These are phyloP conservation scores for Phytophthora podocarpi DNA, from an alignment of 352 stramenopile genomes.

Conservation along the genomic window DNA sequence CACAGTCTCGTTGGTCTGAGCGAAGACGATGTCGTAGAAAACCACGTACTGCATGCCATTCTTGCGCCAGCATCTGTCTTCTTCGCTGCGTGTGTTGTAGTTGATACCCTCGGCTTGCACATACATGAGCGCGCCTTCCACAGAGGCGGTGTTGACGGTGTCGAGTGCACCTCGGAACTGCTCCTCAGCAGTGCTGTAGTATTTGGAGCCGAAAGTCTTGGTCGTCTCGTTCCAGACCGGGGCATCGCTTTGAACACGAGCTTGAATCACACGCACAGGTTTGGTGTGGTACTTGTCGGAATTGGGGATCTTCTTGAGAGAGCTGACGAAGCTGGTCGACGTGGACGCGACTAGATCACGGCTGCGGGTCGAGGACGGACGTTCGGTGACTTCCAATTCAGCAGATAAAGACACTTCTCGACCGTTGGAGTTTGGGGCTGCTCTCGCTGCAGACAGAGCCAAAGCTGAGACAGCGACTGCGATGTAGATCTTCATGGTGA, in stretches of 20 bases:
- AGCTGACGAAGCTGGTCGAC: conserved; percentile 25
- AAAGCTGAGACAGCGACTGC: conserved; percentile 19
- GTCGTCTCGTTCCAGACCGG: conserved; percentile 44
- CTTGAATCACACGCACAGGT: conserved; percentile 54
- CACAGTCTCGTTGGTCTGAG: conserved; percentile 50
- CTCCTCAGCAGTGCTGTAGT: conserved; percentile 42
- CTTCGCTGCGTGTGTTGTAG: conserved; percentile 50
- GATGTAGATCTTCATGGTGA: conserved; percentile 30
- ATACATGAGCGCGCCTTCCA: conserved; percentile 75
- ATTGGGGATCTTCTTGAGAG: conserved; percentile 37
- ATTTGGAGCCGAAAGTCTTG: conserved; percentile 45
- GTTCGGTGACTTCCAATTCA: conserved; percentile 23
- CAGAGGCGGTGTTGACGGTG: conserved; percentile 64
- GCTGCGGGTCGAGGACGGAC: background rate
- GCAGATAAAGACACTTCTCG: conserved; percentile 25
- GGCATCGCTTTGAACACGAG: conserved; percentile 56
- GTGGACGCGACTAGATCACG: conserved; percentile 19
- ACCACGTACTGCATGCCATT: conserved; percentile 74
- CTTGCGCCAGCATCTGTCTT: conserved; percentile 68
- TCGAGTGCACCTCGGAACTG: conserved; percentile 52
- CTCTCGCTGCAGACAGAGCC: conserved; percentile 6
- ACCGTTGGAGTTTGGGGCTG: conserved; percentile 2
- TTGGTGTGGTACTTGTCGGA: conserved; percentile 60
- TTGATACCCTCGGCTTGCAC: conserved; percentile 74
- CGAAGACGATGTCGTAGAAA: conserved; percentile 71